Evolutionary conservation across 352 stramenopile species (phyloP).

Genomic region (Pythium diclinum): DNA sequence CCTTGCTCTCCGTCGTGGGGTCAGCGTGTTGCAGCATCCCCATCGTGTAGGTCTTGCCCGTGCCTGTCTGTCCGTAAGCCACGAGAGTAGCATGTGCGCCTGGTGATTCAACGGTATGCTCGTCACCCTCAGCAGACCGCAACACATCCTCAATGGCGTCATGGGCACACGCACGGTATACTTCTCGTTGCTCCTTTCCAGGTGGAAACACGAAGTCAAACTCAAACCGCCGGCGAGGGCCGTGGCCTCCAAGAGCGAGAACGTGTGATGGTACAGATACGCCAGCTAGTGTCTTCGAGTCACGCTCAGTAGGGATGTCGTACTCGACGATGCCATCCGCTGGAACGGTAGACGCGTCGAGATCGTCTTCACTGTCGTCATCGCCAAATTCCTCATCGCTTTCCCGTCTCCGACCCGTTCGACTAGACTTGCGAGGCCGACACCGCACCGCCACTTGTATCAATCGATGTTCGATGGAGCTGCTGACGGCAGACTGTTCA

Average conservation of each 20-base stretch:
- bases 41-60: constrained; percentile 79
- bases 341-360: neutral
- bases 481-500: neutral
- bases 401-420: neutral
- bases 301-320: neutral
- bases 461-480: constrained; percentile 7
- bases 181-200: constrained; percentile 41
- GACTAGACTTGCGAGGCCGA: constrained; percentile 32
- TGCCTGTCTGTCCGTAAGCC: constrained; percentile 72
- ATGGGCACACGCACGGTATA: constrained; percentile 46
- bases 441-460: constrained; percentile 64
- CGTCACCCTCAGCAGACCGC: neutral
- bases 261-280: constrained; percentile 24
- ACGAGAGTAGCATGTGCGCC: constrained; percentile 49
- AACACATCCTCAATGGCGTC: constrained; percentile 45
- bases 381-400: constrained; percentile 3
- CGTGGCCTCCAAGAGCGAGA: constrained; percentile 20
- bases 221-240: constrained; percentile 42
- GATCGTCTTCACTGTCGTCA: neutral
- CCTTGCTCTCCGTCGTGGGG: constrained; percentile 27
- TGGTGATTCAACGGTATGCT: neutral
- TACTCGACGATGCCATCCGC: constrained; percentile 20
- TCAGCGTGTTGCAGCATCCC: constrained; percentile 45
- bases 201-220: constrained; percentile 67
- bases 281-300: constrained; percentile 3